Conservation (phyloP, 805 yeast genomes). For the Kurtzmaniella fragi region DNA sequence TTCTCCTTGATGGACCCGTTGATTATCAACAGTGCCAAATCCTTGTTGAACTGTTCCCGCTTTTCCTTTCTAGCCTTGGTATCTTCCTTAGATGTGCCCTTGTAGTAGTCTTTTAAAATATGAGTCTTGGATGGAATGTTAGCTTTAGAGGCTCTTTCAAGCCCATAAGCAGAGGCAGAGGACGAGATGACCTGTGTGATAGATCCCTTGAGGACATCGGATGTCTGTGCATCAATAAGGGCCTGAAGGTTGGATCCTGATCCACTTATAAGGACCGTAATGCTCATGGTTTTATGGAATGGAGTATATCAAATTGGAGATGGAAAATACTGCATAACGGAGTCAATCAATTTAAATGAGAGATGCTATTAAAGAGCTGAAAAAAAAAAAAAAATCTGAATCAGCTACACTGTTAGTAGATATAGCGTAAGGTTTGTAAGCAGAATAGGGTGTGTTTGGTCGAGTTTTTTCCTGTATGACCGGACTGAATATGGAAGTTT, state of each 20-base stretch:
- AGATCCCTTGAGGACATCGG: constrained; percentile 40
- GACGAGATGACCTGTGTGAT: constrained; percentile 84
- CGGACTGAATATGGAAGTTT: too few relatives aligned
- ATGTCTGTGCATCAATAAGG: constrained; percentile 65
- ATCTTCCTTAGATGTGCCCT: constrained; percentile 68
- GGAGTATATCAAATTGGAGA: not conserved
- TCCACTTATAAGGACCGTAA: constrained; percentile 87
- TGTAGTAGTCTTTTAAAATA: constrained; percentile 66
- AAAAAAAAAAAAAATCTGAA: not conserved
- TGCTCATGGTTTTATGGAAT: constrained; percentile 12
- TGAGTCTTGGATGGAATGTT: constrained; percentile 70
- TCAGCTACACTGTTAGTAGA: too few relatives aligned
- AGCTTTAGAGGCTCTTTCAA: constrained; percentile 68
- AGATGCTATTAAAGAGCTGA: too few relatives aligned
- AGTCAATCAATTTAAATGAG: not conserved
- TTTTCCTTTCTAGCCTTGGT: constrained; percentile 52
- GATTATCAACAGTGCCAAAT: constrained; percentile 66
- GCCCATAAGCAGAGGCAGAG: constrained; percentile 79
- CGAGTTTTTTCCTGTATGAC: too few relatives aligned
- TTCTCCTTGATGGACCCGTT: constrained; percentile 36
- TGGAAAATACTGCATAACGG: not conserved
- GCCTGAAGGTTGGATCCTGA: constrained; percentile 96
- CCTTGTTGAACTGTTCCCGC: constrained; percentile 69
- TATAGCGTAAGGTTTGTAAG: too few relatives aligned
- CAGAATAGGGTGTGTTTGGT: too few relatives aligned